A percentile compares a stretch with the other conserved stretches of the same genome.
Evolutionary conservation across 306 rosid genomes (phyloP).

Genomic region (Geum urbanum): DNA sequence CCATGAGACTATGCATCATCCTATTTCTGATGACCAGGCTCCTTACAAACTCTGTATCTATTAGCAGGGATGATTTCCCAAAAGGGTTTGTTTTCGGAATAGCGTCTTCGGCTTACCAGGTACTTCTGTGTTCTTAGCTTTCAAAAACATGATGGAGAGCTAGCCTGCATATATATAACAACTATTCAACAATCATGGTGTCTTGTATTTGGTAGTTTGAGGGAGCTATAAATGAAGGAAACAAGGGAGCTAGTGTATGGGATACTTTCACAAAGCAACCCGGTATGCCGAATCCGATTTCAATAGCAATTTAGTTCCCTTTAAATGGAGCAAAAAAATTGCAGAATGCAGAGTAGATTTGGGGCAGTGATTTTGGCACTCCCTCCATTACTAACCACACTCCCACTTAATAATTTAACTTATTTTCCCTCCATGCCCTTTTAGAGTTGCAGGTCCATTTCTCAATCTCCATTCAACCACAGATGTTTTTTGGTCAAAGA

Average conservation of each 20-base stretch:
- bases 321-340: not conserved
- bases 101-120: slow-evolving; percentile 97
- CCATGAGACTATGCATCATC: slow-evolving; percentile 37
- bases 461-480: too few species aligned
- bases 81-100: slow-evolving; percentile 81
- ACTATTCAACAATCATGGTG: slow-evolving; percentile 8
- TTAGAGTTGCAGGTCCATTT: too few species aligned
- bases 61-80: slow-evolving; percentile 78
- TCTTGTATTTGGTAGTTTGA: slow-evolving; percentile 52
- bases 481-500: too few species aligned
- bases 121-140: slow-evolving; percentile 23
- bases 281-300: slow-evolving; percentile 33
- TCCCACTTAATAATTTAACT: too few species aligned
- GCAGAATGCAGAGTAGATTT: too few species aligned
- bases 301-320: not conserved
- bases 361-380: too few species aligned
- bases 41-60: slow-evolving; percentile 40
- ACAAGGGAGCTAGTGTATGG: slow-evolving; percentile 85
- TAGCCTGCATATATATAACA: not conserved
- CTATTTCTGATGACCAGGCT: slow-evolving; percentile 29
- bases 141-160: not conserved
- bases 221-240: slow-evolving; percentile 86
- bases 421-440: too few species aligned
- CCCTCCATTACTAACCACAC: too few species aligned
- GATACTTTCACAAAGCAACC: slow-evolving; percentile 71